Percentiles rank a stretch among this genome's conserved stretches.
Conservation (phyloP, 345 rosid genomes). For the Sonneratia alba region DNA sequence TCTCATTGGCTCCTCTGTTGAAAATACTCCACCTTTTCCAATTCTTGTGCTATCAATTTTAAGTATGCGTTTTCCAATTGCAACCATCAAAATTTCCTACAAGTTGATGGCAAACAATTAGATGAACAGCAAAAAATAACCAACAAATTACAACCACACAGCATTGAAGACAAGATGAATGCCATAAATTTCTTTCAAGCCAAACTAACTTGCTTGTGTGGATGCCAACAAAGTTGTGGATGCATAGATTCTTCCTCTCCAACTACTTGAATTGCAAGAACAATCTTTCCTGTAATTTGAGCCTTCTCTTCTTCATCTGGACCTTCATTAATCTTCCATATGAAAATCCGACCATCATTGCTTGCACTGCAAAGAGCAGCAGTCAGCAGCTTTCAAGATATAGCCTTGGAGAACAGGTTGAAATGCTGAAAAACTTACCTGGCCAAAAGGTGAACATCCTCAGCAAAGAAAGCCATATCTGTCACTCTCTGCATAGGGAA, state of each 20-base stretch:
- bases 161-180: background rate
- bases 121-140: background rate
- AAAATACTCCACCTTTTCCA: conserved; percentile 36
- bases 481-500: conserved; percentile 36
- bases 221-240: conserved; percentile 76
- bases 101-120: background rate
- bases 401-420: background rate
- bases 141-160: background rate
- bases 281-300: conserved; percentile 49
- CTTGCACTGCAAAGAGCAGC: conserved; percentile 40
- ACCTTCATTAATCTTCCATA: conserved; percentile 68
- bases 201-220: conserved; percentile 60
- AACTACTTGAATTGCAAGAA: conserved; percentile 45
- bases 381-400: conserved; percentile 3
- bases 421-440: conserved; percentile 31
- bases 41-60: conserved; percentile 52
- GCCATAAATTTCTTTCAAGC: background rate
- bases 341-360: conserved; percentile 44
- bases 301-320: conserved; percentile 64
- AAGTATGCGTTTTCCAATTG: conserved; percentile 48
- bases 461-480: conserved; percentile 79
- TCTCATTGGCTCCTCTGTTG: conserved; percentile 49
- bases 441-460: conserved; percentile 77
- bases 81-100: conserved; percentile 65
- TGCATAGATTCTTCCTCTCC: conserved; percentile 37